Evolutionary conservation across 192 early-diverging fungal species (phyloP).

Genomic region (Backusella westeae): DNA sequence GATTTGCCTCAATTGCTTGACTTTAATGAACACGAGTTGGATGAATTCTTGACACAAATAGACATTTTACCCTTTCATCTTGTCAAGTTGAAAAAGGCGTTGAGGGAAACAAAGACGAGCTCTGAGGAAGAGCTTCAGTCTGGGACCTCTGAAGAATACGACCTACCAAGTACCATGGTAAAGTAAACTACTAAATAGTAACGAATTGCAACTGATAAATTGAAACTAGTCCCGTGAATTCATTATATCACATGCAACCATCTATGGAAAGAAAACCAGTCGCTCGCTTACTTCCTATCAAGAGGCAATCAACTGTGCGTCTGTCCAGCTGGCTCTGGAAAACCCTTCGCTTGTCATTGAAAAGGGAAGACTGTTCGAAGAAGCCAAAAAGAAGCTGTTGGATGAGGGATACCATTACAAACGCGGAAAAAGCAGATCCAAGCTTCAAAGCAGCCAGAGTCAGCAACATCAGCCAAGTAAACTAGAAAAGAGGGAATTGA

Average conservation of each 20-base stretch:
- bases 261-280: conserved; percentile 53
- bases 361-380: conserved; percentile 46
- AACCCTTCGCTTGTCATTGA: conserved; percentile 43
- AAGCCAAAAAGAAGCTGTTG: conserved; percentile 49
- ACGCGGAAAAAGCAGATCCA: conserved; percentile 55
- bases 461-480: conserved; percentile 27
- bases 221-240: conserved; percentile 34
- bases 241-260: conserved; percentile 49
- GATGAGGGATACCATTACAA: conserved; percentile 54
- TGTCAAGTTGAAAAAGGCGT: conserved; percentile 43
- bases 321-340: conserved; percentile 42
- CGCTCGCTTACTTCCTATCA: conserved; percentile 52
- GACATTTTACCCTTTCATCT: conserved; percentile 55
- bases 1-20: conserved; percentile 45
- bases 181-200: neutral
- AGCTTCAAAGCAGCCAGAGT: conserved; percentile 23
- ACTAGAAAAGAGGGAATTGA: neutral
- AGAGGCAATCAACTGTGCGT: conserved; percentile 51
- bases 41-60: conserved; percentile 42
- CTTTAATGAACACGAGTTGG: conserved; percentile 52
- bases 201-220: neutral
- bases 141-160: neutral
- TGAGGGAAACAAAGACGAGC: conserved; percentile 42
- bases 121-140: conserved; percentile 13
- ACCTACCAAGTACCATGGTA: neutral